Conservation (phyloP, 495 filamentous ascomycete genomes). For the Trichoderma parareesei region DNA sequence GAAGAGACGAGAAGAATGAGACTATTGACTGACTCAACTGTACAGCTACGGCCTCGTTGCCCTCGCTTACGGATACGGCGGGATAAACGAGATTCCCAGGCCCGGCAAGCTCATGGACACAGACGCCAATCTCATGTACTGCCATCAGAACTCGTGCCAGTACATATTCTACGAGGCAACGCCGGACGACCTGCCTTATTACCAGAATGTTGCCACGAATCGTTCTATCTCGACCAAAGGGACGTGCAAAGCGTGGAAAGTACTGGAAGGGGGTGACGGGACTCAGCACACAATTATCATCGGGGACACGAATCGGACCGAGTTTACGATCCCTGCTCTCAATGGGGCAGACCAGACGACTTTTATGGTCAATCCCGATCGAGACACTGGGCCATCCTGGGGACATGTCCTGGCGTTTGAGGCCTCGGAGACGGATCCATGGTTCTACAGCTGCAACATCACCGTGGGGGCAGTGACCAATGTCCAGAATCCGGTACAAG, state of each 20-base stretch:
- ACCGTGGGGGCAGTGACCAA: slow-evolving; percentile 3
- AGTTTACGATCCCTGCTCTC: not conserved
- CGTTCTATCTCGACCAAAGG: not conserved
- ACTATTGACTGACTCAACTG: not conserved
- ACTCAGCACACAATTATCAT: not conserved
- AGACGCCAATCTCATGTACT: slow-evolving; percentile 6
- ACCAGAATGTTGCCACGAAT: slow-evolving; percentile 1
- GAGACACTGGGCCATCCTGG: not conserved
- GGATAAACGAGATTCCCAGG: not conserved
- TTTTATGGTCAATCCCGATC: slow-evolving; percentile 1
- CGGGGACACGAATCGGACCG: not conserved
- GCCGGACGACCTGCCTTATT: not conserved
- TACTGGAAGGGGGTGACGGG: slow-evolving; percentile 1
- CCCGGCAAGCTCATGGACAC: not conserved
- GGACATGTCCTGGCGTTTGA: slow-evolving; percentile 11
- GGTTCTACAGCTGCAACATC: slow-evolving; percentile 11
- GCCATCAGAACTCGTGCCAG: not conserved
- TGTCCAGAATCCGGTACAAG: not conserved
- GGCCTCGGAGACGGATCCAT: slow-evolving; percentile 6
- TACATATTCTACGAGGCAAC: slow-evolving; percentile 9
- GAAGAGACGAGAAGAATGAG: not conserved
- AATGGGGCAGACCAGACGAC: slow-evolving; percentile 3
- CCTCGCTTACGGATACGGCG: not conserved
- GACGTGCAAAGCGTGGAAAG: not conserved
- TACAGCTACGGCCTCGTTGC: slow-evolving; percentile 9